A percentile compares a stretch with the other conserved stretches of the same genome.
Conservation (phyloP, 768 basidiomycete genomes). For the Thelephora ganbajun region DNA sequence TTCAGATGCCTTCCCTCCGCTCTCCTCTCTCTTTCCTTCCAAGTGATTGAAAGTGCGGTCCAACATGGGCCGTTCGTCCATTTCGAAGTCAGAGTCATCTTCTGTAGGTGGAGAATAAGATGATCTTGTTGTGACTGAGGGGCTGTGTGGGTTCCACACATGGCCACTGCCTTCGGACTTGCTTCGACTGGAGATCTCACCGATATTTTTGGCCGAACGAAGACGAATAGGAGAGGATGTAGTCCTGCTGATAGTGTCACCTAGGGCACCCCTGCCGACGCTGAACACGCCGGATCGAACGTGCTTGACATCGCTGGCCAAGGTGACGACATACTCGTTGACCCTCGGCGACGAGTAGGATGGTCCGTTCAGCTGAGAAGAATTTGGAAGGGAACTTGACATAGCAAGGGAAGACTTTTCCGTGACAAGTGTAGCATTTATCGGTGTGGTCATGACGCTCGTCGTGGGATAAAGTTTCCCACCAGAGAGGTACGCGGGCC, state of each 20-base stretch:
- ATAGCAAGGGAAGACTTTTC: conserved; percentile 14
- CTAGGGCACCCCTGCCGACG: conserved; percentile 7
- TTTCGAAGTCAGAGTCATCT: not conserved
- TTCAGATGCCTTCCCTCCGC: conserved; percentile 37
- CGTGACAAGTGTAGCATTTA: conserved; percentile 2
- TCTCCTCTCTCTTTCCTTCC: not conserved
- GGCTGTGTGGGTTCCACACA: no score
- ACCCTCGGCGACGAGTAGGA: conserved; percentile 3
- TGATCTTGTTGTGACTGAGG: no score
- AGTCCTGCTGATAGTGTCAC: no score
- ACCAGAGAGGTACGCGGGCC: conserved; percentile 74
- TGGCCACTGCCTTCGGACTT: no score
- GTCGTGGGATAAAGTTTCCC: conserved; percentile 41
- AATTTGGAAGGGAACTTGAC: conserved; percentile 41
- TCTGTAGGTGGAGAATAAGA: not conserved
- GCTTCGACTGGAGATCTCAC: no score
- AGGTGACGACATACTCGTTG: no score
- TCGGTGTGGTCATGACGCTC: conserved; percentile 4
- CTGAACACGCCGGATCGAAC: conserved; percentile 44
- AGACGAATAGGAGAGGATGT: no score
- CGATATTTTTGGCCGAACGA: no score
- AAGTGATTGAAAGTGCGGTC: not conserved
- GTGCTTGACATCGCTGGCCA: conserved; percentile 32
- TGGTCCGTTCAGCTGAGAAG: conserved; percentile 29
- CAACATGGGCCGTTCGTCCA: conserved; percentile 17